Evolutionary conservation across 2,329 filamentous ascomycete species (phyloP), one percentile per base, ranked within the genome.

Genomic region (Penicillium carneum): DNA sequence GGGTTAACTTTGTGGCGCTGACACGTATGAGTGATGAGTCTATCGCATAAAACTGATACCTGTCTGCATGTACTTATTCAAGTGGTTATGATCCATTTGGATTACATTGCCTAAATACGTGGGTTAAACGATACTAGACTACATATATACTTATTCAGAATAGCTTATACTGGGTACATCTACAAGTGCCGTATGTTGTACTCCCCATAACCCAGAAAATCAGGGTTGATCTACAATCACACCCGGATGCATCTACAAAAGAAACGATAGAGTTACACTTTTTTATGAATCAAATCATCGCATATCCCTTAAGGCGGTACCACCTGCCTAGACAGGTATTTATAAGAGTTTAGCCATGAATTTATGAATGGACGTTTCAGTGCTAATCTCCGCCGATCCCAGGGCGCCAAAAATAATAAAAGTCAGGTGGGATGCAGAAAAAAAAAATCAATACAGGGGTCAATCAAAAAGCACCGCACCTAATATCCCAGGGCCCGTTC

Each of bases 1-100:
- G 43, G 16, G 36, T 65, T 59, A 43, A 64, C 34, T 58, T 61
- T 55, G 67, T 70, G 68, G 68, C 67, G 65, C 64, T 69, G 68
- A 70, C 68, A 70, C 67, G 67, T 70, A 67, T 51, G 47, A 61
- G 34, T 26, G 46, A 46, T 45, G 42, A 52, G 62, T 59, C 41
- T 7, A 46, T 38, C 43, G 36, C 42, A 46, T 29, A 46, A 12
- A 9, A 46, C 29, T 36, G 38, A 54, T 46, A 45, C 45, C 18
- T 56, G 16, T 47, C 23, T 53, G 47, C 55, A 43, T 50, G 31
- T 39, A 46, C 18, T 14, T 18, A 56, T 56, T 43, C 43, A 42
- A 45, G 45, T 36, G 53, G 42, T 47, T 20, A 55, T 53, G 29
- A 39, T 58, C 7, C 41, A 46, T 53, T 26, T 18, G 33, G 41